Evolutionary conservation across 371 early-diverging fungal species (phyloP).

Genomic region (Mortierella sp.): DNA sequence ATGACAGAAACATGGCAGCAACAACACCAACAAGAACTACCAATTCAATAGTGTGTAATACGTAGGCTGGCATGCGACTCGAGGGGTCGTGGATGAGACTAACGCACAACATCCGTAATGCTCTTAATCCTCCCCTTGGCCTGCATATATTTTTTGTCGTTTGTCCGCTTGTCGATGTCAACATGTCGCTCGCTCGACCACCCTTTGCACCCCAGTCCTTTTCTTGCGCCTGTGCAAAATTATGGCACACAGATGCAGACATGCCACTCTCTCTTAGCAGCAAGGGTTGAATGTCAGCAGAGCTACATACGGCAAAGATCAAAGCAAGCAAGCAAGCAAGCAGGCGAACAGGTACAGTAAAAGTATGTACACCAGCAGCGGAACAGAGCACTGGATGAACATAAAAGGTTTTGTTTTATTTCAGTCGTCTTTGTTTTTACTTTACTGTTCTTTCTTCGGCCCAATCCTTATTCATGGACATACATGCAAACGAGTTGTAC

Average conservation of each 20-base stretch:
- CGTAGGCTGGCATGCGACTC: neutral
- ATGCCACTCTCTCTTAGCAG: no score
- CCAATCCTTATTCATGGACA: slow-evolving; percentile 11
- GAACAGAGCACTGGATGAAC: neutral
- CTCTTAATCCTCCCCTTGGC: neutral
- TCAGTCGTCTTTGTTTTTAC: neutral
- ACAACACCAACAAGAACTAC: neutral
- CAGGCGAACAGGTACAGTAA: neutral
- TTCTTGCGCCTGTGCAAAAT: no score
- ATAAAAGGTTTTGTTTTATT: neutral
- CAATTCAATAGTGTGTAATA: neutral
- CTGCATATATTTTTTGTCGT: neutral
- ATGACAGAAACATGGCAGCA: neutral
- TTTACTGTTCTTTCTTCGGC: neutral
- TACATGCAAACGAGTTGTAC: neutral
- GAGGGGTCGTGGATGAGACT: neutral
- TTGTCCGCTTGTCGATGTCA: neutral
- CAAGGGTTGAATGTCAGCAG: no score
- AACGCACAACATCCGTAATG: neutral
- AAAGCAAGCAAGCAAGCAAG: no score
- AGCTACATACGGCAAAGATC: no score
- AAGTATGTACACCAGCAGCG: no score
- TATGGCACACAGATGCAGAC: no score
- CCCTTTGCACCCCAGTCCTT: no score
- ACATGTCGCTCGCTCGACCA: no score